These are phyloP conservation scores for Athelia psychrophila DNA, from an alignment of 1,284 basidiomycete species.

Conservation along the genomic window DNA sequence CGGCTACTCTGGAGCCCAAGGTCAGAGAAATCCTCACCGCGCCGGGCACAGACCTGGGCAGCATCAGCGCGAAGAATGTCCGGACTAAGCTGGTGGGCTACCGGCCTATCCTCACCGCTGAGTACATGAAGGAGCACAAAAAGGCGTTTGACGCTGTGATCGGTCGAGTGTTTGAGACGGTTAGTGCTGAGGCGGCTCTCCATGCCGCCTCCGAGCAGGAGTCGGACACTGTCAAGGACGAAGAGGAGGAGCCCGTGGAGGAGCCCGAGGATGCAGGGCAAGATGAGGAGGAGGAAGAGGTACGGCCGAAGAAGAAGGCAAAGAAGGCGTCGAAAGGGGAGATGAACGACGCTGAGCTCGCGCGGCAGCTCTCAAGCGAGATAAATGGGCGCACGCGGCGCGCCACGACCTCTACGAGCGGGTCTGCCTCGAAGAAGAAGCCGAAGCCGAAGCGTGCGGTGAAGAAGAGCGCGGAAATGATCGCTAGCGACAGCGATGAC, in stretches of 20 bases:
- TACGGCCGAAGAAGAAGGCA: slow-evolving; percentile 43
- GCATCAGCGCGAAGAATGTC: slow-evolving; percentile 78
- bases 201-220: slow-evolving; percentile 28
- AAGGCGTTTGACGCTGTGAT: slow-evolving; percentile 59
- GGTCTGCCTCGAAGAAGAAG: slow-evolving; percentile 36
- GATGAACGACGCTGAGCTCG: slow-evolving; percentile 63
- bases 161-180: slow-evolving; percentile 52
- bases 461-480: slow-evolving; percentile 53
- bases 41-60: slow-evolving; percentile 66
- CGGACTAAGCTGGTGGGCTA: slow-evolving; percentile 57
- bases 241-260: slow-evolving; percentile 36
- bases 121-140: slow-evolving; percentile 57
- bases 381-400: slow-evolving; percentile 64
- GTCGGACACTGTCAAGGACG: slow-evolving; percentile 19
- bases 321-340: slow-evolving; percentile 26
- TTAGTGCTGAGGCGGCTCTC: slow-evolving; percentile 35
- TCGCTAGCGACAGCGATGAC: slow-evolving; percentile 49
- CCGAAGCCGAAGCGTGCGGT: slow-evolving; percentile 3
- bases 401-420: slow-evolving; percentile 38
- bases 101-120: slow-evolving; percentile 48
- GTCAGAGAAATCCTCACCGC: slow-evolving; percentile 66
- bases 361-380: slow-evolving; percentile 67
- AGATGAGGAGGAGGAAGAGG: slow-evolving; percentile 24
- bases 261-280: slow-evolving; percentile 27
- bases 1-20: slow-evolving; percentile 49